Base-by-base conservation (phyloP, 768 basidiomycete genomes). In the Mycena leptocephala region DNA sequence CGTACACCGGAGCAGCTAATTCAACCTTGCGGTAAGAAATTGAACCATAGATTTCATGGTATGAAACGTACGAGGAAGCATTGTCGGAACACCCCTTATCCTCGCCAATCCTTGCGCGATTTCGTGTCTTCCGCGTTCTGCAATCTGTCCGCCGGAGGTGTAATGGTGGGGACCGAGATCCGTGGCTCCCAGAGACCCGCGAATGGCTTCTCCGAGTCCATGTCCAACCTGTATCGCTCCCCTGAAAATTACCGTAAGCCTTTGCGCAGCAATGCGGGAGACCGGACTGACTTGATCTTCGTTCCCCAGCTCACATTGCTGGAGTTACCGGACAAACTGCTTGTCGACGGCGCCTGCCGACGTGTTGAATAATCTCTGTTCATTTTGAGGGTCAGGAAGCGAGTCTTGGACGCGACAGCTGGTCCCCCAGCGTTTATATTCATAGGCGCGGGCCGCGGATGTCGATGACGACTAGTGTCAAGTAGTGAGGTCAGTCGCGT, bases 211-310 rank as follows among this genome's bases (percentile, higher is more conserved):
- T 13, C 71, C 71, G 3, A 78, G 41, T 3, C 77, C 77, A 24
- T 78, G 77, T 2, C 66, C 67, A 18, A 78, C 67, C 32, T 78
- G 74, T 10, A 78, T 76, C n/a, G 77, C 74, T 18, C 77, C 77
- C 51, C 77, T 78, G 22, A n/a, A 18, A 28, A 20, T 53, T 5
- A 6, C 28, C 6, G n/a, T 37, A 11, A 58, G 46, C 11, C 13
- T 5, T 8, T 1, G 16, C 24, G 18, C 22, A 16, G 22, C 3
- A 24, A 41, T 2, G 26, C 9, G 48, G 28, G 22, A 26, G 30
- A 35, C 0, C n/a, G 13, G 26, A 68, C 59, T 35, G 8, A 72
- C 75, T 37, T 76, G 43, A 76, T 76, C 39, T 76, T 76, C 11
- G 70, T 76, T 18, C 65, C 65, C 75, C 75, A 76, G 32, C 75